Evolutionary conservation across 371 early-diverging fungal genomes (phyloP).

Genomic region (Circinella umbellata): DNA sequence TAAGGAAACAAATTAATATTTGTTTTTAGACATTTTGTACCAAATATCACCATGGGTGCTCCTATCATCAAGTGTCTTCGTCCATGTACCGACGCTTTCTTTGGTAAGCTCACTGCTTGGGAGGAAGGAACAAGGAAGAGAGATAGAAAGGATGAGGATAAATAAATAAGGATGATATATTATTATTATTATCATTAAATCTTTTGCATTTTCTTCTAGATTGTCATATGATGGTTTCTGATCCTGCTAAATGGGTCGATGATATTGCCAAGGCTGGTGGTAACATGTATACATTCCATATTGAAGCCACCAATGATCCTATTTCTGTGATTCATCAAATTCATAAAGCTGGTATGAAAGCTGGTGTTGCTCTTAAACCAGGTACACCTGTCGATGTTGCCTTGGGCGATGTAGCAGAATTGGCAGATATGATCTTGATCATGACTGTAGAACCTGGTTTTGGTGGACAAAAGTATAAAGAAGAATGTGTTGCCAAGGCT

Average conservation of each 20-base stretch:
- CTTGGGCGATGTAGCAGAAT: constrained; percentile 63
- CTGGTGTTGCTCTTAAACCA: constrained; percentile 96
- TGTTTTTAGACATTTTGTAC: constrained; percentile 90
- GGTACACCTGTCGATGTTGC: constrained; percentile 84
- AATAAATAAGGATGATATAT: too few relatives aligned
- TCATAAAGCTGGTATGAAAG: constrained; percentile 88
- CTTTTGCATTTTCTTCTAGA: constrained; percentile 51
- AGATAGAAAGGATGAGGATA: not conserved
- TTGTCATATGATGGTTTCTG: constrained; percentile 97
- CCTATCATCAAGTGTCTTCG: constrained; percentile 90
- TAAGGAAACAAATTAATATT: not conserved
- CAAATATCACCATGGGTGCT: constrained; percentile 96
- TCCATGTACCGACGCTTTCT: constrained; percentile 88
- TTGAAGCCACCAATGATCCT: constrained; percentile 89
- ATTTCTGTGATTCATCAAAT: constrained; percentile 77
- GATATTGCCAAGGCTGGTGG: constrained; percentile 97
- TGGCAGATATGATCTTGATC: constrained; percentile 91
- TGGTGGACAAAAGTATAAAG: constrained; percentile 96
- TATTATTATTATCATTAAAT: too few relatives aligned
- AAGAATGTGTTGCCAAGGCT: constrained; percentile 87
- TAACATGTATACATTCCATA: constrained; percentile 89
- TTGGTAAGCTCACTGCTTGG: constrained; percentile 58
- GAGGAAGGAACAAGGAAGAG: not conserved
- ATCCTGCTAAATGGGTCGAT: constrained; percentile 93
- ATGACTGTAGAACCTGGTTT: constrained; percentile 99